These are phyloP conservation scores for Solanum sejunctum DNA, from an alignment of 257 asterid genomes.

Conservation along the genomic window DNA sequence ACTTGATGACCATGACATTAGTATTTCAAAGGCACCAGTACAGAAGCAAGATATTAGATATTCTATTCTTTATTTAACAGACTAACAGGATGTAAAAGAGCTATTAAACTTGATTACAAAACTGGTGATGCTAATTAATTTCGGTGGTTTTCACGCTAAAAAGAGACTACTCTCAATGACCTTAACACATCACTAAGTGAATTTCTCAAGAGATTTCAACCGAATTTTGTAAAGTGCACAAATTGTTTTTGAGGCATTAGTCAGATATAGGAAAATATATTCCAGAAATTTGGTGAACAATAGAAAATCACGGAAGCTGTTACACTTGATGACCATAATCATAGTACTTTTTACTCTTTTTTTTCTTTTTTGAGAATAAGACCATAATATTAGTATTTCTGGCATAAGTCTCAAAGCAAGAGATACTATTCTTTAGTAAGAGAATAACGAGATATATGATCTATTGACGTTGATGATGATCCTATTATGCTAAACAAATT, in stretches of 20 bases:
- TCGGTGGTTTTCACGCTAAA: background rate
- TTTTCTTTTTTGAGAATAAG: background rate
- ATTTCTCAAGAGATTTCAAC: conserved; percentile 12
- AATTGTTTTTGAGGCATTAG: conserved; percentile 68
- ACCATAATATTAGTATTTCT: background rate
- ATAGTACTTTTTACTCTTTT: background rate
- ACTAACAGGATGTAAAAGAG: too few species aligned
- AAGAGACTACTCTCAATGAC: background rate
- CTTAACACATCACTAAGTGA: background rate
- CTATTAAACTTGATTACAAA: background rate
- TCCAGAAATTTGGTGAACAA: conserved; percentile 55
- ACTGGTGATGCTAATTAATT: background rate
- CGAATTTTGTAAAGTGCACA: conserved; percentile 85
- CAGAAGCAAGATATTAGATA: background rate
- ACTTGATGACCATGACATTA: background rate
- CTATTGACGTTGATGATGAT: background rate
- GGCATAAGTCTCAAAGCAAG: background rate
- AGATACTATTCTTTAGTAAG: background rate
- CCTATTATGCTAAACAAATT: background rate
- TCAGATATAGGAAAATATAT: conserved; percentile 76
- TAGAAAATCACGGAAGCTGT: background rate
- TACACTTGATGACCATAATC: background rate
- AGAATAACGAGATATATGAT: background rate
- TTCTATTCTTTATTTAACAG: background rate
- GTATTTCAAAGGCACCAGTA: background rate